Percentiles rank a stretch among this genome's conserved stretches.
These are phyloP conservation scores for Nyctanthes arbortristis DNA, from an alignment of 257 asterid species.

Conservation along the genomic window DNA sequence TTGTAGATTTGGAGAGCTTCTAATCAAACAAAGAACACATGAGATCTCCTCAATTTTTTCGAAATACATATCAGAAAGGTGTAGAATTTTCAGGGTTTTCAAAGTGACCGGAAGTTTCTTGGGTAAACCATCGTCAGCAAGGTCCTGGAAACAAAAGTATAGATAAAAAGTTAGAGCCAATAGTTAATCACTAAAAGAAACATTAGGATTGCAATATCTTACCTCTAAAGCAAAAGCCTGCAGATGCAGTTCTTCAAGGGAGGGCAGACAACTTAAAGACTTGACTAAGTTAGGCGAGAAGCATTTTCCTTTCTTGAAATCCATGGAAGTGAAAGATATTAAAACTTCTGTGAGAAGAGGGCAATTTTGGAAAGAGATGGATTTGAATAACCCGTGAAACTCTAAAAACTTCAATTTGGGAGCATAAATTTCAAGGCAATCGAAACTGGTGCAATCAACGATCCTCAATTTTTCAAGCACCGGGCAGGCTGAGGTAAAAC, in stretches of 20 bases:
- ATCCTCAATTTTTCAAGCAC: slow-evolving; percentile 19
- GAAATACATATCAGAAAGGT: slow-evolving; percentile 50
- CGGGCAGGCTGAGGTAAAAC: slow-evolving; percentile 25
- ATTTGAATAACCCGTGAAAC: slow-evolving; percentile 19
- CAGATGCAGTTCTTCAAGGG: slow-evolving; percentile 17
- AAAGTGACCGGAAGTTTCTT: slow-evolving; percentile 39
- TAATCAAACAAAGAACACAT: slow-evolving; percentile 54
- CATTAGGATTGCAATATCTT: not conserved
- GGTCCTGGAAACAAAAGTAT: slow-evolving; percentile 37
- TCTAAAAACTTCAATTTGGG: slow-evolving; percentile 25
- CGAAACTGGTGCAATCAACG: slow-evolving; percentile 15
- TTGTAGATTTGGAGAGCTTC: slow-evolving; percentile 56
- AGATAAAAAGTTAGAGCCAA: not conserved
- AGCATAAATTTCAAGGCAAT: slow-evolving; percentile 35
- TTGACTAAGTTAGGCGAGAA: slow-evolving; percentile 16
- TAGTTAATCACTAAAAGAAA: not conserved
- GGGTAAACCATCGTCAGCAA: slow-evolving; percentile 51
- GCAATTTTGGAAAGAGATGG: slow-evolving; percentile 19
- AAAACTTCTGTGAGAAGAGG: slow-evolving; percentile 18
- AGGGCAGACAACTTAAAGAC: slow-evolving; percentile 19
- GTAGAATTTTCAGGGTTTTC: slow-evolving; percentile 39
- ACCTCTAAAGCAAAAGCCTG: slow-evolving; percentile 23
- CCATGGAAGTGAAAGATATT: not conserved
- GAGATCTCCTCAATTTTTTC: slow-evolving; percentile 45
- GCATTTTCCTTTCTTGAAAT: not conserved